Base-by-base conservation (phyloP, 2,329 filamentous ascomycete genomes). In the Ophiobolus disseminans region DNA sequence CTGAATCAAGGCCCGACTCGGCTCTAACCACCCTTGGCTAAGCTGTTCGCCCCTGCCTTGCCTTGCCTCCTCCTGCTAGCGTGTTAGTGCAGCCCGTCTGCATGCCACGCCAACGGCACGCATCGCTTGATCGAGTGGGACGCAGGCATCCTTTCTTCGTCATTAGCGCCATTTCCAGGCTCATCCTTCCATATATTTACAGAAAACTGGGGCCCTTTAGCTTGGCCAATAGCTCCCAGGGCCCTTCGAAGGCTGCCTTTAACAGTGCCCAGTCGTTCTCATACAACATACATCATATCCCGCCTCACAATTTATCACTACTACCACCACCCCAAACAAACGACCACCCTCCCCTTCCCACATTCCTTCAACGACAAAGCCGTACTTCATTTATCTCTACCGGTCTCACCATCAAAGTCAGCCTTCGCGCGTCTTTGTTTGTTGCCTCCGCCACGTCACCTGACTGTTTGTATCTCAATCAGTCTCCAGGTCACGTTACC, bases 181-280 rank as follows among this genome's bases (percentile, higher is more conserved):
- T 52, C 58, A 60, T 68, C 67, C 66, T 68, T 65, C 64, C 64
- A 37, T 70, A 65, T 72, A 70, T 70, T 70, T 72, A 68, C 65
- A 58, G 59, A 66, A 63, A 60, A 60, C 60, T 57, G 59, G 67
- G 65, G 16, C 32, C 17, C 62, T 30, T 43, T 35, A 50, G 35
- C 31, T 43, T 22, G 55, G 55, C 65, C 69, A 70, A 71, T 71
- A 49, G 56, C 58, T 48, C 35, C 35, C 57, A 49, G 40, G 46
- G 51, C 43, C 54, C 49, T 39, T 48, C 40, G 47, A 53, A 49
- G 48, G 55, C 55, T 42, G 53, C 55, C 60, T 39, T 68, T 64
- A 68, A 69, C 62, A 64, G 49, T 63, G 65, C 66, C 69, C 67
- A 69, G 65, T 66, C 68, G 62, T 68, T 55, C 56, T 54, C 63